Percentiles rank a stretch among this genome's conserved stretches.
These are phyloP conservation scores for Solanum corneliomulleri DNA, from an alignment of 257 asterid species.

Conservation along the genomic window DNA sequence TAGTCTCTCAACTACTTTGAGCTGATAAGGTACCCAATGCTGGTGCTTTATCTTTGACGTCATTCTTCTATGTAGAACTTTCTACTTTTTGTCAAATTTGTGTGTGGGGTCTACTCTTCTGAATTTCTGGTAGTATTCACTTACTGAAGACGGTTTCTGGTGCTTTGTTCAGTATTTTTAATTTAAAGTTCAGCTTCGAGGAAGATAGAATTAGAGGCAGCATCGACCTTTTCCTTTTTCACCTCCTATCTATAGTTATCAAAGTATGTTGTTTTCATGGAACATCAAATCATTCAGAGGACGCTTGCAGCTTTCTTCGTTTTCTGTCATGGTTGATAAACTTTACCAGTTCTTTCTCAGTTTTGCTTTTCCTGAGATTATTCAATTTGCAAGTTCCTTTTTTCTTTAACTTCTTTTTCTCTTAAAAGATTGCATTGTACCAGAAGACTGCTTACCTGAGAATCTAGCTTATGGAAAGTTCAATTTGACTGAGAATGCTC, in stretches of 20 bases:
- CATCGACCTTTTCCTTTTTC: background rate
- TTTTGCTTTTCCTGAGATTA: background rate
- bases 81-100: background rate
- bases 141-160: background rate
- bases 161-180: background rate
- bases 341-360: background rate
- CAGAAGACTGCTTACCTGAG: conserved; percentile 21
- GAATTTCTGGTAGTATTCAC: background rate
- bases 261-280: background rate
- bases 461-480: conserved; percentile 9
- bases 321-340: background rate
- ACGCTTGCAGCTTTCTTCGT: background rate
- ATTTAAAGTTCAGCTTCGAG: background rate
- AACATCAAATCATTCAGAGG: background rate
- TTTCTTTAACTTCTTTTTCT: background rate
- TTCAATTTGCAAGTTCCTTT: background rate
- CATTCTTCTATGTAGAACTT: background rate
- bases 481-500: conserved; percentile 6
- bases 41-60: background rate
- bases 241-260: background rate
- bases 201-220: background rate
- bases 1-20: background rate
- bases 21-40: background rate
- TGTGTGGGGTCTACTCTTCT: background rate
- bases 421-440: background rate